Base-by-base conservation (phyloP, 352 stramenopile species). In the Phytophthora niederhauseri region DNA sequence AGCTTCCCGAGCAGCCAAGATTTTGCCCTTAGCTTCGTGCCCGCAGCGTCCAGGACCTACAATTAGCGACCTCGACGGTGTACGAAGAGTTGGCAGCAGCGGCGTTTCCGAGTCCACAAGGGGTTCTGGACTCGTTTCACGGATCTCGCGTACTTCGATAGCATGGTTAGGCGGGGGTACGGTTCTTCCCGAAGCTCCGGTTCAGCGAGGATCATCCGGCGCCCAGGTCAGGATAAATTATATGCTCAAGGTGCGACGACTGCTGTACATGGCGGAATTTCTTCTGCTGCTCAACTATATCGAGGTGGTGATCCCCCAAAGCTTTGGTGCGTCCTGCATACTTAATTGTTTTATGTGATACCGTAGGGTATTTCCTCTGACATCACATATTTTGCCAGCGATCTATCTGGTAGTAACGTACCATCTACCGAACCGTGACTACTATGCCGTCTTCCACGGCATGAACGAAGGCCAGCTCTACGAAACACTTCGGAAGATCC, bases 381-480 rank as follows among this genome's bases (percentile, higher is more conserved):
- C 12, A 43, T 43, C 14, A 17, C 5, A 43, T 17, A 1, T 17
- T 6, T n/a, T n/a, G 34, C 12, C 6, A 70, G 55, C 55, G 6
- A 49, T 36, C 6, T 70, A 60, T 57, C 17, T 70, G 12, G 3
- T 60, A 6, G 12, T 28, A 1, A 43, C 58, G 5, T 67, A 59
- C 14, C 46, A 49, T n/a, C 52, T 72, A 0, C 65, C 65, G 0
- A 72, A 72, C n/a, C 65, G 43, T 22, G 26, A 56, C 0, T 72
- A 64, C 34, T 43, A 72, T 46, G n/a, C 6, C 0, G 19, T 55
- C 0, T 58, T 59, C 24, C 15, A 26, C 22, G 30, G 54, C 12
- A 54, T 54, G 55, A 12, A 51, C 11, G 22, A 66, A 24, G 7
- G 20, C 8, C 20, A 64, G 15, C 49, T 65, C 5, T 12, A 41